Percentiles rank a stretch among this genome's conserved stretches.
Evolutionary conservation across 225 moss, liverwort and hornwort species (phyloP).

Genomic region (Marchantia polymorpha): DNA sequence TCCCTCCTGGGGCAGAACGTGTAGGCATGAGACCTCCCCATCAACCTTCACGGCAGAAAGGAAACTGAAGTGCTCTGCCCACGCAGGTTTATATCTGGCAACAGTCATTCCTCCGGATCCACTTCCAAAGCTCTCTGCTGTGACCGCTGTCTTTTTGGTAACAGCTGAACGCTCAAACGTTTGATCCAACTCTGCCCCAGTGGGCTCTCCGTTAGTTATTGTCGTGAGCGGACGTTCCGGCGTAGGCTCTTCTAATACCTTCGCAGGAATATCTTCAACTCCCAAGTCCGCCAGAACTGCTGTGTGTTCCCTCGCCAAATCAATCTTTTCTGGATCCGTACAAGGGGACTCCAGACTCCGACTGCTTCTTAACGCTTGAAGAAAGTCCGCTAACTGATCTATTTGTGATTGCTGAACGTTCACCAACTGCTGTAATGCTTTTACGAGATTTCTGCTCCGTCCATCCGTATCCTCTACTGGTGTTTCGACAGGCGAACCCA

Average conservation of each 20-base stretch:
- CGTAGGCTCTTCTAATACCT: neutral
- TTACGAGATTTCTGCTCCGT: constrained; percentile 8
- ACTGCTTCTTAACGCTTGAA: constrained; percentile 26
- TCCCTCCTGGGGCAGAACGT: constrained; percentile 73
- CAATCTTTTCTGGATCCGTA: constrained; percentile 6
- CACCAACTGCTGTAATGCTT: constrained; percentile 31
- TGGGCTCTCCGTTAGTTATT: neutral
- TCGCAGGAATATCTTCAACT: neutral
- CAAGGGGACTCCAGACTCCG: neutral
- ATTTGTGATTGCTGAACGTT: constrained; percentile 38
- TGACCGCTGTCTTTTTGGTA: neutral
- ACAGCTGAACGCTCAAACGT: neutral
- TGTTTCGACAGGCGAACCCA: constrained; percentile 9
- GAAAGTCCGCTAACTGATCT: constrained; percentile 32
- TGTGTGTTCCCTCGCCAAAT: constrained; percentile 13
- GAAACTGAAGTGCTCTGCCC: constrained; percentile 90
- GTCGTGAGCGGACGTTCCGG: neutral
- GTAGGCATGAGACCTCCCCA: constrained; percentile 75
- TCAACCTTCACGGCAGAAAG: constrained; percentile 89
- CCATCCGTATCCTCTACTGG: neutral
- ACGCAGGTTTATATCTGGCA: constrained; percentile 84
- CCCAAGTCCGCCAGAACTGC: neutral
- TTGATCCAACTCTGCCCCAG: neutral
- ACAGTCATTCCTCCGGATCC: constrained; percentile 56
- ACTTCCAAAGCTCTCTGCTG: constrained; percentile 16